These are phyloP conservation scores for Heimioporus sp. DNA, from an alignment of 768 basidiomycete species.

Conservation along the genomic window DNA sequence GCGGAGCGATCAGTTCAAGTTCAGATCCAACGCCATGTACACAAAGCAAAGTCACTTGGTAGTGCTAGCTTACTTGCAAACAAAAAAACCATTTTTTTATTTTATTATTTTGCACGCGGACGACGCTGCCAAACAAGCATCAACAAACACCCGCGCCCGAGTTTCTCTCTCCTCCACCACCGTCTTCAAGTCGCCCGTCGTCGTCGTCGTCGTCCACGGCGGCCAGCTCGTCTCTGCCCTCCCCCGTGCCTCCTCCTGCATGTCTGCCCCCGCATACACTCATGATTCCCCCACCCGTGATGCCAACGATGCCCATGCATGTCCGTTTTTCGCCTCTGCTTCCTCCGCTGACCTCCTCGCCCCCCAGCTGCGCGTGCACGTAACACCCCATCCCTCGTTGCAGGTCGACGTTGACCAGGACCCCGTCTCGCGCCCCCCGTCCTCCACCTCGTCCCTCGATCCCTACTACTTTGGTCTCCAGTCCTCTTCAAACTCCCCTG, in stretches of 20 bases:
- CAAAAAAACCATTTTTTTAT: no score
- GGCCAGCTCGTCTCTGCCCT: conserved; percentile 15
- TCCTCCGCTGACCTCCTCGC: conserved; percentile 6
- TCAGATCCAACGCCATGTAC: conserved; percentile 17
- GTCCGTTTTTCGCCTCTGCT: neutral
- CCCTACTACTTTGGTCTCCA: conserved; percentile 83
- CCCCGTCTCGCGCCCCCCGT: conserved; percentile 59
- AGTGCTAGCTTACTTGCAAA: no score
- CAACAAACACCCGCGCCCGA: conserved; percentile 22
- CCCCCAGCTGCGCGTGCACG: conserved; percentile 45
- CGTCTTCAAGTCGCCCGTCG: no score
- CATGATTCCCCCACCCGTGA: no score
- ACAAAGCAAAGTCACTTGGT: no score
- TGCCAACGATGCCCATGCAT: conserved; percentile 11
- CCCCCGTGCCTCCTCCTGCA: conserved; percentile 31
- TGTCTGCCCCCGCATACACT: conserved; percentile 42
- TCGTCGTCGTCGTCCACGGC: conserved; percentile 33
- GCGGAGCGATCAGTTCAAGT: conserved; percentile 16
- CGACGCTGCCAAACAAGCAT: conserved; percentile 22
- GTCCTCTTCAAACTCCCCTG: conserved; percentile 67
- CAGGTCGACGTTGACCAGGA: conserved; percentile 45
- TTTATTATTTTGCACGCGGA: no score
- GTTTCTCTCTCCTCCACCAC: no score
- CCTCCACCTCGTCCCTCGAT: conserved; percentile 80
- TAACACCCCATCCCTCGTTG: conserved; percentile 37